These are phyloP conservation scores for Neurospora cerealis DNA, from an alignment of 495 filamentous ascomycete species.

Conservation along the genomic window DNA sequence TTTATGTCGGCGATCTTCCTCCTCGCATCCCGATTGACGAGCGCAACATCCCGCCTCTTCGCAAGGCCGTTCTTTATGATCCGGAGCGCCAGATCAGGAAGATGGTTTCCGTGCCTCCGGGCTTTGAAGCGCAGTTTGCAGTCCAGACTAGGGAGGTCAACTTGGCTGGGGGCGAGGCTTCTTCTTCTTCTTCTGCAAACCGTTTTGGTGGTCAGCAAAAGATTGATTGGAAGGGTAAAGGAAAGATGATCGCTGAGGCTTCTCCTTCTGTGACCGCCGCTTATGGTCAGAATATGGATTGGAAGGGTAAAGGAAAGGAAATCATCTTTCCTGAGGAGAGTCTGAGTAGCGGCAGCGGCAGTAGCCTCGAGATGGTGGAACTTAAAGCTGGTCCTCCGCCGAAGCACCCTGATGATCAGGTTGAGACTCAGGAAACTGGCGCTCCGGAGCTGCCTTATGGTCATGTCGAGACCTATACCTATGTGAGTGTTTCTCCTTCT, in stretches of 20 bases:
- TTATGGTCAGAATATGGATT: not conserved
- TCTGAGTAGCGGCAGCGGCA: not conserved
- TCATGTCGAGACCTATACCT: not conserved
- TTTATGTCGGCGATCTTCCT: not conserved
- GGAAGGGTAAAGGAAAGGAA: not conserved
- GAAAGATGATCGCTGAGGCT: not conserved
- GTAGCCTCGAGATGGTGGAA: not conserved
- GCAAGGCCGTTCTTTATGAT: not conserved
- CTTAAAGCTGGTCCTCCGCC: not conserved
- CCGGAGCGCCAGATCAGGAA: not conserved
- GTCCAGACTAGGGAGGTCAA: not conserved
- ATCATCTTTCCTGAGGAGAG: not conserved
- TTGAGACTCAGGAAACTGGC: not conserved
- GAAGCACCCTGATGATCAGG: not conserved
- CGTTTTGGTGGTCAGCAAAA: not conserved
- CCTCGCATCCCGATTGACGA: not conserved
- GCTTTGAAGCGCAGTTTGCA: not conserved
- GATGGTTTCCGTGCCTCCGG: not conserved
- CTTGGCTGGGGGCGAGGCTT: not conserved
- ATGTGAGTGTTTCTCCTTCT: not conserved
- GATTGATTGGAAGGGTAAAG: not conserved
- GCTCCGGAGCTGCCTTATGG: not conserved
- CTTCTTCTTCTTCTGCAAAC: not conserved
- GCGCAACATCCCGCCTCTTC: not conserved
- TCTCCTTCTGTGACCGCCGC: not conserved